A percentile compares a stretch with the other conserved stretches of the same genome.
phyloP scores from a whole-genome alignment of 78 protist genomes.

The Dictyostelium discoideum region DNA sequence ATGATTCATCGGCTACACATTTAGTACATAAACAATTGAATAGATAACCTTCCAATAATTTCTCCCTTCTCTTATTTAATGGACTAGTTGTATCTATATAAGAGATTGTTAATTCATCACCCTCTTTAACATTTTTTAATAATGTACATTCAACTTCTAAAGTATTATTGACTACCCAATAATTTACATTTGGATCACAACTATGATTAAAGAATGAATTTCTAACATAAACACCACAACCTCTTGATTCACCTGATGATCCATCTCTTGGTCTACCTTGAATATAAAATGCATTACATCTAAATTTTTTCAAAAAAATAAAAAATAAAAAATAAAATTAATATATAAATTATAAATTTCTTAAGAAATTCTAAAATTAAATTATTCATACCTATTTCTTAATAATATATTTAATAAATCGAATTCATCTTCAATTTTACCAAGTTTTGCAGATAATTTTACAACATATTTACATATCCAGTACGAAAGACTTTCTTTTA shows the following conservation, averaged over 20 bases:
- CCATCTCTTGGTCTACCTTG: conserved; percentile 79
- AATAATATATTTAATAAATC: conserved; percentile 53
- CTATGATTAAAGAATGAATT: conserved; percentile 70
- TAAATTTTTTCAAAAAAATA: not conserved
- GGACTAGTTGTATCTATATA: conserved; percentile 45
- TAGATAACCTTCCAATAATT: conserved; percentile 57
- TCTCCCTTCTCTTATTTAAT: conserved; percentile 32
- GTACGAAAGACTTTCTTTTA: conserved; percentile 63
- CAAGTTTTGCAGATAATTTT: not conserved
- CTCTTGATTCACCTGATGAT: conserved; percentile 55
- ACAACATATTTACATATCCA: conserved; percentile 68
- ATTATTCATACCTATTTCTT: conserved; percentile 31
- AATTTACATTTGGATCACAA: conserved; percentile 75
- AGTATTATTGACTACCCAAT: conserved; percentile 68
- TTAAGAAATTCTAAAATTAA: too few species aligned
- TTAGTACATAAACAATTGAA: conserved; percentile 63
- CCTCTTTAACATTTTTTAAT: conserved; percentile 43
- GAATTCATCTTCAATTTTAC: conserved; percentile 35
- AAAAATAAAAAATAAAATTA: not conserved
- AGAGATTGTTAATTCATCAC: conserved; percentile 48
- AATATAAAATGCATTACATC: conserved; percentile 79
- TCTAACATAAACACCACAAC: conserved; percentile 78
- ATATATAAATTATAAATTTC: too few species aligned
- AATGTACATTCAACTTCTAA: conserved; percentile 74
- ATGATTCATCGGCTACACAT: conserved; percentile 39